Conservation (phyloP, 1,139 yeast genomes). For the Scheffersomyces insectosa region DNA sequence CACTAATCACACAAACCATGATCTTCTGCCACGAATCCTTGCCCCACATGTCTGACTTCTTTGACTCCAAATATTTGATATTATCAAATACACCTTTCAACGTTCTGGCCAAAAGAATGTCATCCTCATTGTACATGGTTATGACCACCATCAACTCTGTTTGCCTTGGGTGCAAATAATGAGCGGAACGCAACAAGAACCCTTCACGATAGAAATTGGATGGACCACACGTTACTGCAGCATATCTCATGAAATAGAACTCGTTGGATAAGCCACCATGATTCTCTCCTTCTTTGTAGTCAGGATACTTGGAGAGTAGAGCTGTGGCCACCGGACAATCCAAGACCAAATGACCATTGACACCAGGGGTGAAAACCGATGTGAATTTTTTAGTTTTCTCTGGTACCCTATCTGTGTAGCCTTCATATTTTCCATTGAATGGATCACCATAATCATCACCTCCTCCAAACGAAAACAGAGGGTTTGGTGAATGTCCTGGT, state of each 20-base stretch:
- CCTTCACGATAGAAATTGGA: constrained; percentile 48
- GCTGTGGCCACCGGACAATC: constrained; percentile 55
- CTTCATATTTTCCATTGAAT: constrained; percentile 5
- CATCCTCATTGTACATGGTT: constrained; percentile 54
- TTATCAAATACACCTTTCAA: constrained; percentile 50
- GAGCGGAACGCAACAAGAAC: constrained; percentile 47
- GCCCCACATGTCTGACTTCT: constrained; percentile 47
- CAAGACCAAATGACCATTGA: constrained; percentile 50
- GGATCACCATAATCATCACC: constrained; percentile 6
- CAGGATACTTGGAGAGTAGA: constrained; percentile 45
- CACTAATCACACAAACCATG: constrained; percentile 50
- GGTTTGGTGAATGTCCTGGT: constrained; percentile 6
- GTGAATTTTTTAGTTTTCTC: constrained; percentile 37
- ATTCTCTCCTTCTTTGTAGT: constrained; percentile 31
- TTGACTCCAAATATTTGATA: constrained; percentile 47
- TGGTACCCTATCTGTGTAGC: constrained; percentile 17
- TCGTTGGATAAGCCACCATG: constrained; percentile 49
- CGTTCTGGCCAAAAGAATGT: constrained; percentile 45
- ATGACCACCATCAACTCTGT: constrained; percentile 50
- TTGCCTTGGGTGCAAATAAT: constrained; percentile 45
- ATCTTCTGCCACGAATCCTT: constrained; percentile 52
- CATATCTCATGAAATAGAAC: constrained; percentile 50
- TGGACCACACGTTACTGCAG: constrained; percentile 55
- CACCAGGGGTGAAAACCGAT: constrained; percentile 40
- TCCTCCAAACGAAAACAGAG: constrained; percentile 1